Conservation (phyloP, 768 basidiomycete species). For the Pleurotus pulmonarius region DNA sequence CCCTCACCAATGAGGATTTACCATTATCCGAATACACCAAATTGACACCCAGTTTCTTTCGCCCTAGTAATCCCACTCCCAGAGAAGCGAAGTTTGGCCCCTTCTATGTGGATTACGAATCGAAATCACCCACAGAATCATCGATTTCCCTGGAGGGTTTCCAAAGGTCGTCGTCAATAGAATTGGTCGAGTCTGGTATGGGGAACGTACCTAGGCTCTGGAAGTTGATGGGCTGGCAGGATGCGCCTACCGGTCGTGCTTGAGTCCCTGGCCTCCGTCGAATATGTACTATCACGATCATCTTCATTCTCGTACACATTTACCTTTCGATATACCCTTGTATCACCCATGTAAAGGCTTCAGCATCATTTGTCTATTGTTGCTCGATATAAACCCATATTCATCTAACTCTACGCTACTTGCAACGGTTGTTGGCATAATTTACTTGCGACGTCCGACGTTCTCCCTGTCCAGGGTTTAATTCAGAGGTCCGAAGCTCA, state of each 20-base stretch:
- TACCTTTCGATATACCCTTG: too few relatives aligned
- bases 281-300: too few relatives aligned
- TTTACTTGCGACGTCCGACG: slow-evolving; percentile 9
- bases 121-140: neutral
- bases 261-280: neutral
- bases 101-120: neutral
- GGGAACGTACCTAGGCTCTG: neutral
- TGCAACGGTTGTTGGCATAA: too few relatives aligned
- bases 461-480: slow-evolving; percentile 1
- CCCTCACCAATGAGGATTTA: too few relatives aligned
- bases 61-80: slow-evolving; percentile 1
- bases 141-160: neutral
- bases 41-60: neutral
- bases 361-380: too few relatives aligned
- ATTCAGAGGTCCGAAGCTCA: too few relatives aligned
- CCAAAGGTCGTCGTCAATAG: neutral
- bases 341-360: too few relatives aligned
- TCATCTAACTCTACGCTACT: too few relatives aligned
- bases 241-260: neutral
- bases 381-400: too few relatives aligned
- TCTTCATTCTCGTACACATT: too few relatives aligned
- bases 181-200: neutral
- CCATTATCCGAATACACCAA: too few relatives aligned
- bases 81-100: neutral
- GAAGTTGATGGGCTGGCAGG: slow-evolving; percentile 3